phyloP scores from a whole-genome alignment of 1,284 basidiomycete genomes.

The Agroathelia rolfsii region DNA sequence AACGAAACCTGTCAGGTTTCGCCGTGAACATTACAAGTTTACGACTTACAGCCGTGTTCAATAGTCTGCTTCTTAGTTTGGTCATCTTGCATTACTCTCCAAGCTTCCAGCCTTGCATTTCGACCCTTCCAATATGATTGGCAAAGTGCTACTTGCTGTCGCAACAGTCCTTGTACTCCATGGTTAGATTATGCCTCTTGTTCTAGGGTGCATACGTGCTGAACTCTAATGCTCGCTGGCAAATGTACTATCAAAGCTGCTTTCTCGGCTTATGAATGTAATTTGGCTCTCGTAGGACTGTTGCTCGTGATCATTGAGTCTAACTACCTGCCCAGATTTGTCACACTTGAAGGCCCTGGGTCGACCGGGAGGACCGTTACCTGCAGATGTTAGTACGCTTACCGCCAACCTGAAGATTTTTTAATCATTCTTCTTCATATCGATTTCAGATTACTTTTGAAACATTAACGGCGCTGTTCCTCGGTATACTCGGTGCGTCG shows the following conservation, averaged over 20 bases:
- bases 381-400: conserved; percentile 43
- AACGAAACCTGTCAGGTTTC: no score
- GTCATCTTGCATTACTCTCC: no score
- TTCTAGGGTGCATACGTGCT: conserved; percentile 27
- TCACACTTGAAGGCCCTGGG: conserved; percentile 68
- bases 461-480: conserved; percentile 47
- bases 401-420: no score
- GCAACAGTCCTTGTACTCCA: conserved; percentile 40
- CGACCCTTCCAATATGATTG: conserved; percentile 29
- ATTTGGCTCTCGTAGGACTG: no score
- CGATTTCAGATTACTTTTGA: conserved; percentile 59
- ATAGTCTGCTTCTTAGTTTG: no score
- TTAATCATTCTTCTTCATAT: conserved; percentile 1
- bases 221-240: no score
- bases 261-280: conserved; percentile 57
- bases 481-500: conserved; percentile 65
- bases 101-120: no score
- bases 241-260: no score
- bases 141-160: conserved; percentile 31
- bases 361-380: conserved; percentile 53
- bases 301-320: no score
- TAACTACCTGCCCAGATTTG: conserved; percentile 36
- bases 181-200: conserved; percentile 24
- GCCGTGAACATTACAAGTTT: no score
- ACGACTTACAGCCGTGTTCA: no score